A percentile compares a stretch with the other conserved stretches of the same genome.
phyloP scores from a whole-genome alignment of 495 filamentous ascomycete species.

The Hyaloscypha variabilis region DNA sequence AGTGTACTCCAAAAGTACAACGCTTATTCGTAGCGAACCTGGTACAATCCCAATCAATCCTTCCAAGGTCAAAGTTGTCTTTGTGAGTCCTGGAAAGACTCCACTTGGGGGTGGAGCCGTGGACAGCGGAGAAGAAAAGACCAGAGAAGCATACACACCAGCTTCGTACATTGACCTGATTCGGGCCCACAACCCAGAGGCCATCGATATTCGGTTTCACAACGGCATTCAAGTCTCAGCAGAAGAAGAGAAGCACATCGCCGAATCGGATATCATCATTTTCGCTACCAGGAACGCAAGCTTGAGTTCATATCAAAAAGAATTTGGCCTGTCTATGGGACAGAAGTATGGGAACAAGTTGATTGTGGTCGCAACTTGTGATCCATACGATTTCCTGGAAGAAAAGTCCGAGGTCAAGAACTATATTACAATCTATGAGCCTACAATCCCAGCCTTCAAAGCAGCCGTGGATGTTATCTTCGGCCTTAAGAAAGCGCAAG shows the following conservation, averaged over 20 bases:
- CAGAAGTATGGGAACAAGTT: slow-evolving; percentile 34
- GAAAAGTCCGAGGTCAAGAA: slow-evolving; percentile 41
- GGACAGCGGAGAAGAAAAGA: slow-evolving; percentile 45
- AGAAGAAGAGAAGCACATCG: slow-evolving; percentile 37
- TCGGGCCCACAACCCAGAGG: slow-evolving; percentile 27
- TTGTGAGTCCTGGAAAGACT: slow-evolving; percentile 48
- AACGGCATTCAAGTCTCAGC: slow-evolving; percentile 33
- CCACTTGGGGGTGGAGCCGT: slow-evolving; percentile 47
- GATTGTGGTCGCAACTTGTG: slow-evolving; percentile 47
- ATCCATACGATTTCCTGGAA: slow-evolving; percentile 53
- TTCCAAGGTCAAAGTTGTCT: slow-evolving; percentile 35
- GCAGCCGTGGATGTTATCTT: slow-evolving; percentile 48
- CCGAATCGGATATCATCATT: slow-evolving; percentile 44
- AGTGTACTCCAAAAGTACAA: slow-evolving; percentile 45
- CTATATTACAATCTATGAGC: slow-evolving; percentile 52
- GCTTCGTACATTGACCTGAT: slow-evolving; percentile 41
- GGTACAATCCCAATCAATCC: slow-evolving; percentile 39
- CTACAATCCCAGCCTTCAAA: slow-evolving; percentile 47
- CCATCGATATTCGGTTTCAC: slow-evolving; percentile 41
- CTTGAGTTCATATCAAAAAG: slow-evolving; percentile 43
- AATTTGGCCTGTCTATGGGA: slow-evolving; percentile 39
- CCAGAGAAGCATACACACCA: slow-evolving; percentile 38
- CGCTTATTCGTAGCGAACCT: slow-evolving; percentile 41
- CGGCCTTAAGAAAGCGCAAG: slow-evolving; percentile 36
- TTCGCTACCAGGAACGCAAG: slow-evolving; percentile 48